Conservation (phyloP, 495 filamentous ascomycete genomes). For the Xylaria sp. region DNA sequence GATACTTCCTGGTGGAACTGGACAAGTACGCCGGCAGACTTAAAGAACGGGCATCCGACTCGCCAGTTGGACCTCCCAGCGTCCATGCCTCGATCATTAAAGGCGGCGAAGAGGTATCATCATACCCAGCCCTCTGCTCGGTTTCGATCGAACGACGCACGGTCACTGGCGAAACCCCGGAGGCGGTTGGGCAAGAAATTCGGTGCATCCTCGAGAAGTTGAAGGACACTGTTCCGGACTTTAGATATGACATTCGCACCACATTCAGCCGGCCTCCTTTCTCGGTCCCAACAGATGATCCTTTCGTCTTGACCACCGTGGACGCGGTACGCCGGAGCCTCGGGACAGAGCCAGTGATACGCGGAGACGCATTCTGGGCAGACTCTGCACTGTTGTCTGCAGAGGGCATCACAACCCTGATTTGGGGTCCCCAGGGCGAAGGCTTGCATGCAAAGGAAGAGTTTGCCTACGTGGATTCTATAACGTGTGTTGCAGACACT, state of each 20-base stretch:
- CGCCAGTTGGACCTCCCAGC: slow-evolving; percentile 41
- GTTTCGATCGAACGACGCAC: slow-evolving; percentile 56
- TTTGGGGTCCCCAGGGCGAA: slow-evolving; percentile 52
- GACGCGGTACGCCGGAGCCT: slow-evolving; percentile 30
- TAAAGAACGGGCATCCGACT: slow-evolving; percentile 36
- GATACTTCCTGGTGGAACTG: slow-evolving; percentile 52
- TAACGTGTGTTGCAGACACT: slow-evolving; percentile 33
- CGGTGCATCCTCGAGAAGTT: slow-evolving; percentile 27
- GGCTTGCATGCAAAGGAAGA: slow-evolving; percentile 56
- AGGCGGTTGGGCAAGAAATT: slow-evolving; percentile 44
- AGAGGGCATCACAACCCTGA: slow-evolving; percentile 49
- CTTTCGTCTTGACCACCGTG: slow-evolving; percentile 41
- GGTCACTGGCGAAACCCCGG: slow-evolving; percentile 45
- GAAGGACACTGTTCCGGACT: slow-evolving; percentile 22
- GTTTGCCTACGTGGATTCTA: slow-evolving; percentile 48
- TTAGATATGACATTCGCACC: slow-evolving; percentile 29
- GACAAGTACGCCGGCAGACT: slow-evolving; percentile 47
- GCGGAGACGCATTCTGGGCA: slow-evolving; percentile 48
- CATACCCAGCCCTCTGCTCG: slow-evolving; percentile 52
- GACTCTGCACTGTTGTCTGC: slow-evolving; percentile 51
- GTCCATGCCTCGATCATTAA: slow-evolving; percentile 55
- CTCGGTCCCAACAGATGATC: slow-evolving; percentile 36
- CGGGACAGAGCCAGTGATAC: slow-evolving; percentile 16
- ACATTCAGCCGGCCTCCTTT: slow-evolving; percentile 33
- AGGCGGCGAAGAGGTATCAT: slow-evolving; percentile 56